Percentiles rank a stretch among this genome's conserved stretches.
phyloP scores from a whole-genome alignment of 768 basidiomycete genomes.

The Tylopilus intermedius region DNA sequence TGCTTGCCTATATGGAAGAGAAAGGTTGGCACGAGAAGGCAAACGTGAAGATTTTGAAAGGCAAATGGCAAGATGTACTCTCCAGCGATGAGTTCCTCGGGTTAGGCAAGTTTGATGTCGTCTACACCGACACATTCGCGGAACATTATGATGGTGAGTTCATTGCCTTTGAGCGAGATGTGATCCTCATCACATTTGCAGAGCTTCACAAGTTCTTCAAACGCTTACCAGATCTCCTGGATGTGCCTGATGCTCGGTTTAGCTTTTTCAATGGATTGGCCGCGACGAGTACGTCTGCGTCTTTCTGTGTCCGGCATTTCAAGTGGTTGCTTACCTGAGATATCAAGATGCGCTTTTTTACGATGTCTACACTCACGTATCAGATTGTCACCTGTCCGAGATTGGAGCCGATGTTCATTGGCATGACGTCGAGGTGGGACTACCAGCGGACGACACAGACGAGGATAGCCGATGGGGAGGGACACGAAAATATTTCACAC shows the following conservation, averaged over 20 bases:
- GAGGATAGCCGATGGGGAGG: conserved; percentile 68
- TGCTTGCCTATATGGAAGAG: conserved; percentile 73
- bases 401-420: conserved; percentile 76
- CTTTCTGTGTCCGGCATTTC: neutral
- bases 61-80: conserved; percentile 91
- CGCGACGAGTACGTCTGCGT: conserved; percentile 68
- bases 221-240: conserved; percentile 69
- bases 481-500: conserved; percentile 68
- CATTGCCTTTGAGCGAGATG: neutral
- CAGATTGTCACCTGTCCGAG: conserved; percentile 81
- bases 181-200: conserved; percentile 9
- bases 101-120: conserved; percentile 75
- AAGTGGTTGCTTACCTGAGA: neutral
- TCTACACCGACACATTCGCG: conserved; percentile 93
- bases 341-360: conserved; percentile 78
- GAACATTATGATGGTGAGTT: conserved; percentile 70
- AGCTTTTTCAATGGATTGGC: conserved; percentile 98
- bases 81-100: conserved; percentile 51
- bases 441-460: conserved; percentile 27
- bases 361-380: conserved; percentile 82
- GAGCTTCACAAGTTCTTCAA: conserved; percentile 82
- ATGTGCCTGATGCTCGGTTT: conserved; percentile 70
- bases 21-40: conserved; percentile 74
- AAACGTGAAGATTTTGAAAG: conserved; percentile 77
- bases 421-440: conserved; percentile 72